Conservation (phyloP, 108 stramenopile species). For the Mediolabrus comicus region DNA sequence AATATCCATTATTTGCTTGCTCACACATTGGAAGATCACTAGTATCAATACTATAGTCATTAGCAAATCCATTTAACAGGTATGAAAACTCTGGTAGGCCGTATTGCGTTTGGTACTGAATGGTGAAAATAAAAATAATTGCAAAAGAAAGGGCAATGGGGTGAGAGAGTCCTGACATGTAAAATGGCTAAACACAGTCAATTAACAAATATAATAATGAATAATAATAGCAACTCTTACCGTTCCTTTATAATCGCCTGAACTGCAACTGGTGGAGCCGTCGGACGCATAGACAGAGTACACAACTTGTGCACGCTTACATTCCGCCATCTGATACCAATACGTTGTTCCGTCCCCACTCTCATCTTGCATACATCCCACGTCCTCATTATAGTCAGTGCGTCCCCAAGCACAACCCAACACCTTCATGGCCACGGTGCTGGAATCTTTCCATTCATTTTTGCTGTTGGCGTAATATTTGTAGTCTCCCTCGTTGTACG, state of each 20-base stretch:
- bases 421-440: slow-evolving; percentile 61
- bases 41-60: slow-evolving; percentile 25
- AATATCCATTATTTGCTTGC: slow-evolving; percentile 52
- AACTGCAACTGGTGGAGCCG: slow-evolving; percentile 50
- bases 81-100: slow-evolving; percentile 74
- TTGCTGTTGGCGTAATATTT: slow-evolving; percentile 48
- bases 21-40: slow-evolving; percentile 68
- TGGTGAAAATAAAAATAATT: background rate
- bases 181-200: no score
- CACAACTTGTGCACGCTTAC: slow-evolving; percentile 74
- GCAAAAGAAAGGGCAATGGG: no score
- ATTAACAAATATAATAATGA: background rate
- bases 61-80: slow-evolving; percentile 56
- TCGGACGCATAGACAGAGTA: slow-evolving; percentile 72
- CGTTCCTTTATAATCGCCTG: slow-evolving; percentile 64
- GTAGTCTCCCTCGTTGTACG: background rate
- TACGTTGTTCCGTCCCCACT: slow-evolving; percentile 80
- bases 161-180: no score
- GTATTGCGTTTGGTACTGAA: slow-evolving; percentile 69
- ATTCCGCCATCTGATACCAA: slow-evolving; percentile 90
- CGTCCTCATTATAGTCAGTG: slow-evolving; percentile 63
- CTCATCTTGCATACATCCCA: slow-evolving; percentile 62
- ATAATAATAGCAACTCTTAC: slow-evolving; percentile 50
- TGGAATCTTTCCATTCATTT: slow-evolving; percentile 58
- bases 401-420: slow-evolving; percentile 77